phyloP scores from a whole-genome alignment of 805 yeast species.

The Scheffersomyces coipomensis region DNA sequence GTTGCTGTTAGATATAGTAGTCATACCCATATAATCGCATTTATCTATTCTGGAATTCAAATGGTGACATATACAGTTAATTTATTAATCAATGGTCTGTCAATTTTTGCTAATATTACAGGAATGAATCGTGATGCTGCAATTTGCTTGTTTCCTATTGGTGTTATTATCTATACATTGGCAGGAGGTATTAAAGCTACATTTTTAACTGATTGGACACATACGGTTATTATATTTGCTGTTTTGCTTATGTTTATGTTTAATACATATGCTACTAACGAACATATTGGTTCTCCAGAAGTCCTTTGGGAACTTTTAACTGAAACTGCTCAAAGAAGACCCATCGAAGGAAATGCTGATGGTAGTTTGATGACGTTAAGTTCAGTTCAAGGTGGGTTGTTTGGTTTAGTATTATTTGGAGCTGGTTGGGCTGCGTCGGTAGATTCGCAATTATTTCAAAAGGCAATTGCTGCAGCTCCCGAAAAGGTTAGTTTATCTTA shows the following conservation, averaged over 20 bases:
- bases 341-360: slow-evolving; percentile 77
- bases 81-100: slow-evolving; percentile 89
- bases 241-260: slow-evolving; percentile 81
- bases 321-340: slow-evolving; percentile 55
- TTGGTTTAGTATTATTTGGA: slow-evolving; percentile 83
- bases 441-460: slow-evolving; percentile 86
- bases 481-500: slow-evolving; percentile 86
- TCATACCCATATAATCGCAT: slow-evolving; percentile 64
- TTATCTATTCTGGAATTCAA: slow-evolving; percentile 82
- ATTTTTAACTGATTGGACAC: slow-evolving; percentile 43
- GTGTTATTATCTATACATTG: slow-evolving; percentile 51
- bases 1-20: slow-evolving; percentile 78
- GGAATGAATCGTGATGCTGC: slow-evolving; percentile 81
- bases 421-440: slow-evolving; percentile 86
- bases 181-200: slow-evolving; percentile 48
- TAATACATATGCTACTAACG: slow-evolving; percentile 70
- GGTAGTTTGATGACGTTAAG: slow-evolving; percentile 90
- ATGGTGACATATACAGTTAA: slow-evolving; percentile 88
- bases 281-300: slow-evolving; percentile 76
- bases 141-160: slow-evolving; percentile 77
- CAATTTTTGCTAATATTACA: slow-evolving; percentile 74
- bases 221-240: slow-evolving; percentile 60
- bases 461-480: slow-evolving; percentile 83
- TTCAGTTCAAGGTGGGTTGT: slow-evolving; percentile 83
- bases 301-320: slow-evolving; percentile 75